These are phyloP conservation scores for Artemisia tridentata DNA, from an alignment of 129 eudicot species.

Conservation along the genomic window DNA sequence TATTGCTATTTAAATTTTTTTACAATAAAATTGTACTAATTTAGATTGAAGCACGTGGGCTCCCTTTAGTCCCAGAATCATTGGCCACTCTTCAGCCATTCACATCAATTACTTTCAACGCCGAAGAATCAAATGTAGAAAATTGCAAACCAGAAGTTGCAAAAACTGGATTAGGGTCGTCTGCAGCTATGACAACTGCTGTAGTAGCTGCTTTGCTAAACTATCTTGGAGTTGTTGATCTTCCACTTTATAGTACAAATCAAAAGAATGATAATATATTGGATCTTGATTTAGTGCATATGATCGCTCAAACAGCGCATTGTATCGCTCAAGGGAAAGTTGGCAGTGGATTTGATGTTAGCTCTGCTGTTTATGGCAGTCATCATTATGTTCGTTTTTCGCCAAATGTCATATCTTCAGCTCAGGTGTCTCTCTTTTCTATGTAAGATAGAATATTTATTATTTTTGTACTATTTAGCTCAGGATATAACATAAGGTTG, in stretches of 20 bases:
- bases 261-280: slow-evolving; percentile 28
- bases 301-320: slow-evolving; percentile 86
- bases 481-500: not conserved
- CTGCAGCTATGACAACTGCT: slow-evolving; percentile 95
- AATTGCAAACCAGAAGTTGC: slow-evolving; percentile 89
- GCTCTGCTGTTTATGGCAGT: slow-evolving; percentile 89
- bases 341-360: slow-evolving; percentile 92
- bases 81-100: slow-evolving; percentile 72
- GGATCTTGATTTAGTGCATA: slow-evolving; percentile 75
- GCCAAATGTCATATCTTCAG: slow-evolving; percentile 70
- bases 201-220: slow-evolving; percentile 85
- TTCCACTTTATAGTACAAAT: slow-evolving; percentile 27
- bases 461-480: not conserved
- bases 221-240: slow-evolving; percentile 66
- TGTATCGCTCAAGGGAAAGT: slow-evolving; percentile 96
- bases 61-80: slow-evolving; percentile 72
- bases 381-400: slow-evolving; percentile 87
- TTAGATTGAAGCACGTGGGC: slow-evolving; percentile 84
- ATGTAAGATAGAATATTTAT: not conserved
- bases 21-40: not conserved
- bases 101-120: slow-evolving; percentile 67
- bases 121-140: slow-evolving; percentile 52
- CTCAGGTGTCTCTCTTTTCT: slow-evolving; percentile 56
- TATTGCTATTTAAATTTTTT: not conserved
- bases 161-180: slow-evolving; percentile 89